Evolutionary conservation across 164 flowering plant species (phyloP), one percentile per base, ranked within the genome.

Genomic region (Vitis cinerea): DNA sequence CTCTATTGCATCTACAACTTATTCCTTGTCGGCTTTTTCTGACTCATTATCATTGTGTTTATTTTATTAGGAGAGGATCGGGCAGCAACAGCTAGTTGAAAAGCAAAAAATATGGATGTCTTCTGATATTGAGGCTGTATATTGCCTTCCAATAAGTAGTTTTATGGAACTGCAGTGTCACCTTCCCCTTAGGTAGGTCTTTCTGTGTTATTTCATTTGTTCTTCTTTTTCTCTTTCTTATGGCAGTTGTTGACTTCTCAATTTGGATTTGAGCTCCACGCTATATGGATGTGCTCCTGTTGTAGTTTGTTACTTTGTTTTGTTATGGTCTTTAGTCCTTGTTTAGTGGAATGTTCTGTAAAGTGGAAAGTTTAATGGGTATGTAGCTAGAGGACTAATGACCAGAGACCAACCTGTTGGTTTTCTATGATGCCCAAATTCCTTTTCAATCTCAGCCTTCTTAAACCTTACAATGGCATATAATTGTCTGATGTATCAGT

Each of bases 61-160:
- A 16, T 64, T 72, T 27, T 51, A 29, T 64, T 67, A 76, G 77
- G 73, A 72, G 86, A 83, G 50, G 63, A 76, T 66, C 77, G 77
- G 65, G 74, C 81, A 23, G 77, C 77, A 66, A 59, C 63, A 47
- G 78, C 70, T 48, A 72, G 73, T 50, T 84, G 83, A 86, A 76
- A 75, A 47, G 53, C 71, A 59, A 48, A 30, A 48, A 3, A 50
- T 44, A 30, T 61, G 65, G 69, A 15, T 61, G 53, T 63, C 19
- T 72, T 67, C 49, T 66, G 13, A 52, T 67, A 57, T n/a, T 56
- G 50, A 48, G 72, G 66, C 66, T 59, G 74, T 66, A 65, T 63
- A 66, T 74, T 13, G 29, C 65, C 65, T 66, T 62, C 63, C 59
- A 74, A 72, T 72, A 72, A 78, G 61, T 68, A 66, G 76, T 68